Evolutionary conservation across 176 grass and related monocot genomes (phyloP), one percentile per base, ranked within the genome.

Genomic region (Elaeis guineensis): DNA sequence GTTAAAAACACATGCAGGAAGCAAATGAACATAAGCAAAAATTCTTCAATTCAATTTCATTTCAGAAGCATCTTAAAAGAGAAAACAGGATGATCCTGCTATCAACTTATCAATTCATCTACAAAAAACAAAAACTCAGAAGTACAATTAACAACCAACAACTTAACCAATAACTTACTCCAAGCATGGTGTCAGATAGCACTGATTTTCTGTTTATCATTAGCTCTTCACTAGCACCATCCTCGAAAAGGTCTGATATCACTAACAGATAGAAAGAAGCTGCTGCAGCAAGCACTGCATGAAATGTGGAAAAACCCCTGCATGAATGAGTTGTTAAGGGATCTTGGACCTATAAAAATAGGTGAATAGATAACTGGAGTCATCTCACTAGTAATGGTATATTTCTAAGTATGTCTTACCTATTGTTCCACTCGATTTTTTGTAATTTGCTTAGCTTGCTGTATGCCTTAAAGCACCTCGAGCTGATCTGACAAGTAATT

Each of bases 281-380:
- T 2, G 52, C 65, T 6, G 85, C 56, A 64, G 72, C 85, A 65
- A 83, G 60, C 39, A 86, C 30, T 17, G 86, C 81, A 71, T 95
- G 90, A 69, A 95, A 76, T 62, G 90, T 89, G 0, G 90, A 95
- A 64, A 95, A 79, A 15, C 82, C 73, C 77, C 90, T 95, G 29
- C 16, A 63, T 61, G 67, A 49, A 62, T 2, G n/a, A 29, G 19
- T 65, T 56, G 22, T 35, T 61, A 24, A 72, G 4, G 16, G 44
- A 23, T 30, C 19, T 18, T 61, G 9, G 35, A 12, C 0, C 25
- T 52, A 71, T n/a, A 17, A 39, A 58, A 52, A 35, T 51, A 3
- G 8, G 21, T 44, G 1, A 61, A 21, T 3, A 50, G 59, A 44
- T 50, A 15, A 71, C 48, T 12, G 61, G 28, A 44, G 39, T 52